These are phyloP conservation scores for Cetraspora pellucida DNA, from an alignment of 192 early-diverging fungal genomes.

Conservation along the genomic window DNA sequence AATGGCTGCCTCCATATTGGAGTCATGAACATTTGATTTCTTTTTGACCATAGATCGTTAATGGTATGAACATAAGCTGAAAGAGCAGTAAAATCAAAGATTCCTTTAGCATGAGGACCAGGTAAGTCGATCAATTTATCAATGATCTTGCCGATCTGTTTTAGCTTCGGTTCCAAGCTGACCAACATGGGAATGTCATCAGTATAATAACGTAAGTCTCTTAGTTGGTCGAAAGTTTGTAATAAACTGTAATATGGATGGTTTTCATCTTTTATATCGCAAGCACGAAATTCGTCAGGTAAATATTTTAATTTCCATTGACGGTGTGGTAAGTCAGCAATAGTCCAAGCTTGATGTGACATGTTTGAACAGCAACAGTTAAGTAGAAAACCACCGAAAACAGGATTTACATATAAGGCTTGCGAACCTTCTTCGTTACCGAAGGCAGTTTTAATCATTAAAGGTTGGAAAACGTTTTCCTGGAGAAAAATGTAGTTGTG, in stretches of 20 bases:
- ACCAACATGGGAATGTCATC: constrained; percentile 16
- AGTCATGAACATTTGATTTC: constrained; percentile 9
- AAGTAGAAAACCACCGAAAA: not conserved
- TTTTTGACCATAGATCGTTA: constrained; percentile 24
- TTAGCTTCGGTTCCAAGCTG: constrained; percentile 12
- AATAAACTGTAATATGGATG: constrained; percentile 22
- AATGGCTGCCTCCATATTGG: constrained; percentile 4
- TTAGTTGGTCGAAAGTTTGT: constrained; percentile 10
- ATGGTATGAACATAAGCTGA: constrained; percentile 19
- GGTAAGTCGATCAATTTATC: constrained; percentile 26
- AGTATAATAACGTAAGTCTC: not conserved
- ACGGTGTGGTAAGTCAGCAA: constrained; percentile 14
- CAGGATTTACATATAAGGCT: not conserved
- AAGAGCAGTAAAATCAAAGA: constrained; percentile 13
- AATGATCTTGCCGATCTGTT: constrained; percentile 27
- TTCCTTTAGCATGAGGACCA: constrained; percentile 7
- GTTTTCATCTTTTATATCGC: constrained; percentile 10
- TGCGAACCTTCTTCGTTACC: not conserved
- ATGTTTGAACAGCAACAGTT: not conserved
- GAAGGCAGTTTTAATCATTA: not conserved
- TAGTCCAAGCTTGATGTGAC: constrained; percentile 22
- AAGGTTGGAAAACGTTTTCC: not conserved
- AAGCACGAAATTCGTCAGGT: constrained; percentile 19
- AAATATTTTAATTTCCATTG: constrained; percentile 26
- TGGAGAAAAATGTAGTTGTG: not conserved